These are phyloP conservation scores for Aureobasidium sp. DNA, from an alignment of 2,329 filamentous ascomycete species.

Conservation along the genomic window DNA sequence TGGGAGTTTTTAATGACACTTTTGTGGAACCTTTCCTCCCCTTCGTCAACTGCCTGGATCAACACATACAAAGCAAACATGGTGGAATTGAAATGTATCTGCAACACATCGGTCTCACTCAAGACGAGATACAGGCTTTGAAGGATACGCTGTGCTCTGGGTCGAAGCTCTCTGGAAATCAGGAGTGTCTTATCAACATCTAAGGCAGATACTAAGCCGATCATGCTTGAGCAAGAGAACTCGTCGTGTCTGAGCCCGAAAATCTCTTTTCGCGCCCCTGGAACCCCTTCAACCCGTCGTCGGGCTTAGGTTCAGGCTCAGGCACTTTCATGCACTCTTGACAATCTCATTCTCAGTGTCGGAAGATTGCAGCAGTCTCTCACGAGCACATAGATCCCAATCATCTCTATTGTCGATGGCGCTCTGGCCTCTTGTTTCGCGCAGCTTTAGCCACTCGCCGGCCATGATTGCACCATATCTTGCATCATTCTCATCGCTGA, in stretches of 20 bases:
- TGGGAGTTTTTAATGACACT: background rate
- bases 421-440: no score
- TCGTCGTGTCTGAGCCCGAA: no score
- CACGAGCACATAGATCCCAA: background rate
- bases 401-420: background rate
- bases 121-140: background rate
- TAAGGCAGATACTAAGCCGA: background rate
- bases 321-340: no score
- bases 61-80: background rate
- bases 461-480: background rate
- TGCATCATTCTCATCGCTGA: no score
- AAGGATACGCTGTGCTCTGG: background rate
- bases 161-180: background rate
- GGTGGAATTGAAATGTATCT: constrained; percentile 3
- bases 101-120: background rate
- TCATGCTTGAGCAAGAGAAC: no score
- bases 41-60: background rate
- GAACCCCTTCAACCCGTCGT: no score
- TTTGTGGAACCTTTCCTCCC: background rate
- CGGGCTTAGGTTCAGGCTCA: no score
- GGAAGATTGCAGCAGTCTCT: background rate
- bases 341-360: background rate
- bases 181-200: background rate
- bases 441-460: background rate
- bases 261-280: no score